phyloP scores from a whole-genome alignment of 768 basidiomycete genomes.

The Tylopilus rubrobrunneus region DNA sequence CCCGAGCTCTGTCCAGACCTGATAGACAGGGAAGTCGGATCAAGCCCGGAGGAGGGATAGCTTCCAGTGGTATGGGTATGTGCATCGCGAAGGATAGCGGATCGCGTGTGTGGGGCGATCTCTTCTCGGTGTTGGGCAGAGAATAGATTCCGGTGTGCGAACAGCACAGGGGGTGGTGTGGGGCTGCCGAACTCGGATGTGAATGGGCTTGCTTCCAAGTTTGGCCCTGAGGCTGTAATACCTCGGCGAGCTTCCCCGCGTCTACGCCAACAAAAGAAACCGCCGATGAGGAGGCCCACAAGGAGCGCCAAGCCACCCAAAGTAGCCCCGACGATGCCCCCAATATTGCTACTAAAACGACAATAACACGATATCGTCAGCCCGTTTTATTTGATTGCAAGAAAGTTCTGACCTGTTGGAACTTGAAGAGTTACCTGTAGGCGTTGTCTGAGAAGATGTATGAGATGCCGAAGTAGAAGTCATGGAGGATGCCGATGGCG shows the following conservation, averaged over 20 bases:
- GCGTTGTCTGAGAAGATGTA: not conserved
- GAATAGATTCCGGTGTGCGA: not conserved
- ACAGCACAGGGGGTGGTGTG: not conserved
- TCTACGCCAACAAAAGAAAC: constrained; percentile 6
- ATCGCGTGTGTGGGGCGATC: constrained; percentile 5
- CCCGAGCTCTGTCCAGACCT: not conserved
- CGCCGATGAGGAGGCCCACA: not conserved
- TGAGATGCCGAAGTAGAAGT: not conserved
- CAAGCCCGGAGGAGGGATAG: not conserved
- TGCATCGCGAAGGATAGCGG: constrained; percentile 16
- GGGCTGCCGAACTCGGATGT: not conserved
- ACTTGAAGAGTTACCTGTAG: not conserved
- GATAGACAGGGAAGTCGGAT: not conserved
- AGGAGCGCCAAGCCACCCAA: constrained; percentile 11
- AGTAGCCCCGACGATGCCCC: constrained; percentile 14
- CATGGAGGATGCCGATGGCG: not conserved
- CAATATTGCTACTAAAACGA: constrained; percentile 11
- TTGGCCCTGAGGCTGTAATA: not conserved
- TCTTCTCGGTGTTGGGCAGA: not conserved
- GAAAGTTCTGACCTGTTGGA: constrained; percentile 9
- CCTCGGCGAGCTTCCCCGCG: not conserved
- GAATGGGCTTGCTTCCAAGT: constrained; percentile 6
- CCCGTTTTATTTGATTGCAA: not conserved
- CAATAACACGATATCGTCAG: not conserved
- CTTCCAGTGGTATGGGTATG: not conserved